Conservation (phyloP, 371 early-diverging fungal genomes). For the Zopfochytrium polystomum region DNA sequence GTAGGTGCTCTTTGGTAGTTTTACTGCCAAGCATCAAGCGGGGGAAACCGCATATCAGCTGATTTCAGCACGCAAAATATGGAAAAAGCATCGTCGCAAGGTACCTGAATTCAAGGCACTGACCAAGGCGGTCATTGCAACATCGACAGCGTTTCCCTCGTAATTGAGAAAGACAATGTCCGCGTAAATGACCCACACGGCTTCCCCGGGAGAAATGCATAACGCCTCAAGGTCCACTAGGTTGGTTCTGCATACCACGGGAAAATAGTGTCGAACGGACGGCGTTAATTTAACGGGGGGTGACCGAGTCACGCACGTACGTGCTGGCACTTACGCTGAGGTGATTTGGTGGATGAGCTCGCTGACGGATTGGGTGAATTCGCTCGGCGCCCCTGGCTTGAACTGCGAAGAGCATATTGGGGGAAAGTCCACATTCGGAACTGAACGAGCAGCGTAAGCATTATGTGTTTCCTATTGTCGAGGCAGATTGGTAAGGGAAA, state of each 20-base stretch:
- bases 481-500: not conserved
- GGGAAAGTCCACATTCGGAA: slow-evolving; percentile 88
- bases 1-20: slow-evolving; percentile 63
- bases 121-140: slow-evolving; percentile 72
- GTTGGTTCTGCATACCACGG: slow-evolving; percentile 51
- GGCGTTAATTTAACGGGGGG: no score
- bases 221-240: slow-evolving; percentile 69
- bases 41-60: slow-evolving; percentile 1
- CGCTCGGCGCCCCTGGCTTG: slow-evolving; percentile 83
- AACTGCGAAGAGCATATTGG: slow-evolving; percentile 82
- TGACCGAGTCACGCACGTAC: no score
- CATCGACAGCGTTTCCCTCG: slow-evolving; percentile 89
- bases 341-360: slow-evolving; percentile 71
- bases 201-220: slow-evolving; percentile 79
- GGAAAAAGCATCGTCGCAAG: no score
- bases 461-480: no score
- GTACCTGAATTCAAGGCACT: slow-evolving; percentile 71
- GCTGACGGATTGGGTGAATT: slow-evolving; percentile 79
- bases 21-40: slow-evolving; percentile 44
- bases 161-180: slow-evolving; percentile 88
- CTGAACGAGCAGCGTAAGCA: slow-evolving; percentile 37
- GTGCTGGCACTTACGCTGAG: slow-evolving; percentile 48
- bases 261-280: no score
- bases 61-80: no score
- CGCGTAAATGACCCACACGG: slow-evolving; percentile 85